phyloP scores from a whole-genome alignment of 1,284 basidiomycete genomes.

The Marasmius sp. region DNA sequence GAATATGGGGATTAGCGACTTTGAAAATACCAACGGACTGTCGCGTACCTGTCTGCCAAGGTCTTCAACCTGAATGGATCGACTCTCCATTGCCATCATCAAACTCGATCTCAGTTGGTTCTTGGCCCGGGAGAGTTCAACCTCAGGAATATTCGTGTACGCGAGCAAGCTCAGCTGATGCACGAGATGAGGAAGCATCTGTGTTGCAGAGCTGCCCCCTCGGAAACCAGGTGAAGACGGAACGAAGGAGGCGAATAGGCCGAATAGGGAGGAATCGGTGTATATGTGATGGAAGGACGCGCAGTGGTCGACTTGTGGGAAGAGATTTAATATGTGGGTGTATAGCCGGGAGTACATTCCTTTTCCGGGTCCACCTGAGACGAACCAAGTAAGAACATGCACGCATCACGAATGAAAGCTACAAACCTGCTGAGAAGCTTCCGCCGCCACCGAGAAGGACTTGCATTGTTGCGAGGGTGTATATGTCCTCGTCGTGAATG shows the following conservation, averaged over 20 bases:
- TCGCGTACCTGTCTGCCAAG: constrained; percentile 72
- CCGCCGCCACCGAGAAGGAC: constrained; percentile 95
- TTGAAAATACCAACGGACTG: constrained; percentile 1
- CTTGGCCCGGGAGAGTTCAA: constrained; percentile 85
- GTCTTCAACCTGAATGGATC: constrained; percentile 90
- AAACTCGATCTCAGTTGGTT: constrained; percentile 95
- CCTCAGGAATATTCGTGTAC: constrained; percentile 62
- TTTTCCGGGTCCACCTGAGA: constrained; percentile 89
- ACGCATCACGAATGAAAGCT: not conserved
- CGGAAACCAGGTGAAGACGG: constrained; percentile 60
- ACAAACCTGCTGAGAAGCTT: constrained; percentile 86
- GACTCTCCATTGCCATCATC: constrained; percentile 95
- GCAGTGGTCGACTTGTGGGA: constrained; percentile 10
- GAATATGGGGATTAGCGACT: constrained; percentile 12
- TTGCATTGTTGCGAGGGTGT: constrained; percentile 93
- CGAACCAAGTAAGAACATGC: constrained; percentile 17
- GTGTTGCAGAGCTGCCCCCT: constrained; percentile 60
- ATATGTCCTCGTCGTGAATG: constrained; percentile 93
- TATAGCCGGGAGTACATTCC: constrained; percentile 97
- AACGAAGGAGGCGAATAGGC: constrained; percentile 88
- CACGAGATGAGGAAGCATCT: constrained; percentile 84
- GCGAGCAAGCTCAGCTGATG: constrained; percentile 80
- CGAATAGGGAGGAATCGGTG: constrained; percentile 92
- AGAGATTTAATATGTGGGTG: constrained; percentile 4
- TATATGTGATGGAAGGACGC: constrained; percentile 99